Evolutionary conservation across 192 early-diverging fungal species (phyloP).

Genomic region (Coemansia sp.): DNA sequence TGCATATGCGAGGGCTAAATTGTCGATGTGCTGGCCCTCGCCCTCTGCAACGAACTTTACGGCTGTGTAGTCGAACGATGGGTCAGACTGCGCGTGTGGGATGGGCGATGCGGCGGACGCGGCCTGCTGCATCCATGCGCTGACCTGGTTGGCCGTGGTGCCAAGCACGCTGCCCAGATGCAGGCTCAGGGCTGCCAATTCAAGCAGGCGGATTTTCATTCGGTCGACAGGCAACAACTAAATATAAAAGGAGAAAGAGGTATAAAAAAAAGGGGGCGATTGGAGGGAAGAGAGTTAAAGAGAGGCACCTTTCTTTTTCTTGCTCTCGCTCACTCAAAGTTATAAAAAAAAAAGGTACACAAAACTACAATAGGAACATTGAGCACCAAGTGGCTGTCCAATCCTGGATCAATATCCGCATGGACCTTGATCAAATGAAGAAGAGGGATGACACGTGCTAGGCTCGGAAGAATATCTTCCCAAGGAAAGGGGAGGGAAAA

Average conservation of each 20-base stretch:
- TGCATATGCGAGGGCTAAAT: constrained; percentile 23
- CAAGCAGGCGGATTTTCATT: constrained; percentile 10
- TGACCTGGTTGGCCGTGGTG: constrained; percentile 1
- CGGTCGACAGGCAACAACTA: background rate
- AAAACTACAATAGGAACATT: too few relatives aligned
- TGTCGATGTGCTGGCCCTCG: too few relatives aligned
- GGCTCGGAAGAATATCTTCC: too few relatives aligned
- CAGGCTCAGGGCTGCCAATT: constrained; percentile 2
- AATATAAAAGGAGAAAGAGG: background rate
- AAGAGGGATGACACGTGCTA: too few relatives aligned
- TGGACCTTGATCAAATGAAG: too few relatives aligned
- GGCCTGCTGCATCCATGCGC: constrained; percentile 21
- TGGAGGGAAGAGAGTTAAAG: too few relatives aligned
- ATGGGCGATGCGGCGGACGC: constrained; percentile 12
- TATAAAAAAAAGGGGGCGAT: background rate
- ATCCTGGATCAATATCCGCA: too few relatives aligned
- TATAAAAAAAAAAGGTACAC: background rate
- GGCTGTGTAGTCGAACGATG: constrained; percentile 31
- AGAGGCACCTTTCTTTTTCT: background rate
- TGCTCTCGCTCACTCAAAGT: background rate
- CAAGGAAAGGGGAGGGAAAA: too few relatives aligned
- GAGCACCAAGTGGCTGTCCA: too few relatives aligned
- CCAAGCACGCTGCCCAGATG: background rate
- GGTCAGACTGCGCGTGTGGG: constrained; percentile 22
- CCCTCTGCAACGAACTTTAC: constrained; percentile 25